Conservation (phyloP, 129 eudicot genomes). For the Solidago caesia region DNA sequence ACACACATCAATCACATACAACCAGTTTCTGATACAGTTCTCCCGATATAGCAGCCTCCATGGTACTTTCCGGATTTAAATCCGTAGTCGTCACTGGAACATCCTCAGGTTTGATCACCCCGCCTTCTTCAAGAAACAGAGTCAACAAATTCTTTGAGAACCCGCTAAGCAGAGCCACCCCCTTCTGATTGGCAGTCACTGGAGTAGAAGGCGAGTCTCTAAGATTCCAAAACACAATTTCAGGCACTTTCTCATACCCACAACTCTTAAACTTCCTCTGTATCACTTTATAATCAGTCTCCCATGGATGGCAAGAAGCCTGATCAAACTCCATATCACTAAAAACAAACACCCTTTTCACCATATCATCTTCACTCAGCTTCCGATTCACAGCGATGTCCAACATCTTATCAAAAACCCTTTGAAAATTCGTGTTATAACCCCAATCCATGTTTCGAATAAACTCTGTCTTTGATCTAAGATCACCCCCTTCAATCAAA, state of each 20-base stretch:
- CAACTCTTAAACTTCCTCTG: slow-evolving; percentile 35
- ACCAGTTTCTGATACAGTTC: slow-evolving; percentile 56
- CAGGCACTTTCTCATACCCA: slow-evolving; percentile 45
- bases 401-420: slow-evolving; percentile 40
- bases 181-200: slow-evolving; percentile 26
- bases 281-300: slow-evolving; percentile 47
- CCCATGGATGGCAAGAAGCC: slow-evolving; percentile 40
- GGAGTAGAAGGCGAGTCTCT: slow-evolving; percentile 40
- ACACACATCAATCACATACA: slow-evolving; percentile 43
- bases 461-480: not conserved
- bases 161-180: slow-evolving; percentile 45
- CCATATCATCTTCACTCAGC: slow-evolving; percentile 39
- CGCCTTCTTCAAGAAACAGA: slow-evolving; percentile 40
- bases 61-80: slow-evolving; percentile 41
- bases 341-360: slow-evolving; percentile 34
- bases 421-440: slow-evolving; percentile 17
- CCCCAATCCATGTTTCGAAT: not conserved
- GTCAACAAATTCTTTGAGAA: slow-evolving; percentile 48
- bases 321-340: slow-evolving; percentile 39
- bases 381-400: slow-evolving; percentile 33
- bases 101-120: slow-evolving; percentile 23
- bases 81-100: not conserved
- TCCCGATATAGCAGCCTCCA: slow-evolving; percentile 54
- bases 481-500: not conserved
- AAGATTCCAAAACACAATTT: slow-evolving; percentile 62